Percentiles rank a stretch among this genome's conserved stretches.
Evolutionary conservation across 2,329 filamentous ascomycete genomes (phyloP).

Genomic region (Escovopsis sp.): DNA sequence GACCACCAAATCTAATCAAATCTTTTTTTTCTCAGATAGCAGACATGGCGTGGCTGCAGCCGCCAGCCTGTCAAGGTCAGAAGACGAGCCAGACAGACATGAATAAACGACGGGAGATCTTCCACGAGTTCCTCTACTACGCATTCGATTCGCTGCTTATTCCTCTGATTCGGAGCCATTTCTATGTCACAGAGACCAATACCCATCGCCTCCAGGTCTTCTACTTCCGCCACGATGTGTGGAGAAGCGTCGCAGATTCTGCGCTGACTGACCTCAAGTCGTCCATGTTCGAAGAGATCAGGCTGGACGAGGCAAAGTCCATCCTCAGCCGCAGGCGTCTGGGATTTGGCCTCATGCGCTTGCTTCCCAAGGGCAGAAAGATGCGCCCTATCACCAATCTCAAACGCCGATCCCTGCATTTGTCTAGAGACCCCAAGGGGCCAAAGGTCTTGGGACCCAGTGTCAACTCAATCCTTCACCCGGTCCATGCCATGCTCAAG

Average conservation of each 20-base stretch:
- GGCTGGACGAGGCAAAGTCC: conserved; percentile 34
- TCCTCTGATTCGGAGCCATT: conserved; percentile 72
- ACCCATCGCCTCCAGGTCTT: conserved; percentile 67
- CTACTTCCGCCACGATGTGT: conserved; percentile 90
- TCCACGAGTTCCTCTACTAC: conserved; percentile 81
- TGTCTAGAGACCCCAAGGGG: conserved; percentile 26
- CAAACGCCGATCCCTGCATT: conserved; percentile 42
- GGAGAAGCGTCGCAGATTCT: conserved; percentile 62
- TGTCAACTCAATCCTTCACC: conserved; percentile 41
- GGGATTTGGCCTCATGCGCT: conserved; percentile 62
- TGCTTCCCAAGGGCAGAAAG: conserved; percentile 66
- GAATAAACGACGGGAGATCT: conserved; percentile 60
- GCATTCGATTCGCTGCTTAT: conserved; percentile 84
- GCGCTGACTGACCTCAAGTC: conserved; percentile 50
- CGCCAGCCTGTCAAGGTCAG: conserved; percentile 27
- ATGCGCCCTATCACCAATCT: conserved; percentile 83
- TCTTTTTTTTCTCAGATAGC: conserved; percentile 40
- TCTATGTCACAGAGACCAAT: conserved; percentile 88
- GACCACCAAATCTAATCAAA: background rate
- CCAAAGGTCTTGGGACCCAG: conserved; percentile 35
- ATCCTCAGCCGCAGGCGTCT: conserved; percentile 48
- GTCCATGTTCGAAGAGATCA: conserved; percentile 67
- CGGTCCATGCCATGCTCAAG: conserved; percentile 61
- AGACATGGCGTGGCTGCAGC: conserved; percentile 57
- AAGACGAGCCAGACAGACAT: conserved; percentile 59